Conservation (phyloP, 2,329 filamentous ascomycete genomes). For the Ilyonectria sp. region DNA sequence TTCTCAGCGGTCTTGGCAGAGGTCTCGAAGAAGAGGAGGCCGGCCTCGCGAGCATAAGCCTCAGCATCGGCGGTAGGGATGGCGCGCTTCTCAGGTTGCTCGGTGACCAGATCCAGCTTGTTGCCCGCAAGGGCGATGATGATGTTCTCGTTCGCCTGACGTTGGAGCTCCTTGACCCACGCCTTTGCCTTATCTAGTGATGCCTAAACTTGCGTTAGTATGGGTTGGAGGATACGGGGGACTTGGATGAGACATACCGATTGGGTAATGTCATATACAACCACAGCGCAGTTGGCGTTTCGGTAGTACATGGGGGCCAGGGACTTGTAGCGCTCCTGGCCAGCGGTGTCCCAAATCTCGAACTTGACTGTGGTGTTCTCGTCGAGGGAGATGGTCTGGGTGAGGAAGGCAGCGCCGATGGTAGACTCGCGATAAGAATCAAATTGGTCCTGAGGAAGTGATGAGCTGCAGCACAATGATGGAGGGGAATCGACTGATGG, state of each 20-base stretch:
- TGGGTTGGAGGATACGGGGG: background rate
- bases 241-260: conserved; percentile 74
- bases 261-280: conserved; percentile 99
- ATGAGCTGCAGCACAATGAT: conserved; percentile 22
- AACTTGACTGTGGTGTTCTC: conserved; percentile 99
- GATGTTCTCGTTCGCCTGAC: conserved; percentile 99
- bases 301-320: conserved; percentile 99
- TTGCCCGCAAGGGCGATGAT: conserved; percentile 98
- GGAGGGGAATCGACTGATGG: conserved; percentile 41
- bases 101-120: conserved; percentile 95
- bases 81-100: conserved; percentile 95
- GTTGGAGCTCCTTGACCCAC: conserved; percentile 98
- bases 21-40: conserved; percentile 97
- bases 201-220: conserved; percentile 69
- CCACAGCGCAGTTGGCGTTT: conserved; percentile 98
- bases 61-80: conserved; percentile 92
- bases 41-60: conserved; percentile 93
- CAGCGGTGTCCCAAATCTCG: conserved; percentile 99
- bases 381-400: conserved; percentile 98
- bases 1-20: conserved; percentile 98
- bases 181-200: conserved; percentile 99
- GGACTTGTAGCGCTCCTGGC: conserved; percentile 99
- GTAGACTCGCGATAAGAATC: conserved; percentile 97
- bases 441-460: conserved; percentile 87
- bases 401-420: conserved; percentile 98